Percentiles rank a stretch among this genome's conserved stretches.
These are phyloP conservation scores for Pholiota conissans DNA, from an alignment of 768 basidiomycete species.

Conservation along the genomic window DNA sequence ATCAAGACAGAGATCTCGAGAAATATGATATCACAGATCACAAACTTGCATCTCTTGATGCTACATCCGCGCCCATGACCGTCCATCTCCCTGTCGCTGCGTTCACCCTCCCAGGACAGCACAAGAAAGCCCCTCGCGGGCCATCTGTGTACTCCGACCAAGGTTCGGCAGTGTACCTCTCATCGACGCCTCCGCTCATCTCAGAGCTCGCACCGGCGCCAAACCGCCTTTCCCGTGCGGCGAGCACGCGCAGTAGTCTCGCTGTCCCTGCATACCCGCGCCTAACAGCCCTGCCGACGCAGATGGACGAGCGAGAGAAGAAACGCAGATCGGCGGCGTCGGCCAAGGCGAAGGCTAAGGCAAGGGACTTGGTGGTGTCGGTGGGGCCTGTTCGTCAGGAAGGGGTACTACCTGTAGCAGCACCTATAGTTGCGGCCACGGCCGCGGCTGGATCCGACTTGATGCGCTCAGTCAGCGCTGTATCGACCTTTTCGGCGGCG, in stretches of 20 bases:
- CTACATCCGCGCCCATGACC: not conserved
- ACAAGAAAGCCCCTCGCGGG: conserved; percentile 12
- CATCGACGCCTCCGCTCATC: conserved; percentile 26
- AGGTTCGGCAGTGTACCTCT: conserved; percentile 24
- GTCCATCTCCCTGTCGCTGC: conserved; percentile 6
- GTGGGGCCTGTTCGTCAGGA: not conserved
- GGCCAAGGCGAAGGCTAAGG: not conserved
- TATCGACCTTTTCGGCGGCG: not conserved
- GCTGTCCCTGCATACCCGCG: not conserved
- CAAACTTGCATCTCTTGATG: not conserved
- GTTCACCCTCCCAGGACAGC: not conserved
- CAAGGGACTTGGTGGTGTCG: not conserved
- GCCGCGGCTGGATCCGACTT: not conserved
- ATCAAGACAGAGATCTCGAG: conserved; percentile 17
- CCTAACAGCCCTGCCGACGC: not conserved
- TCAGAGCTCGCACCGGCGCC: conserved; percentile 19
- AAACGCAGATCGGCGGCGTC: not conserved
- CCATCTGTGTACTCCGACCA: conserved; percentile 28
- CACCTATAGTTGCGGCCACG: not conserved
- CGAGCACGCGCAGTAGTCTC: not conserved
- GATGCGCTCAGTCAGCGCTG: not conserved
- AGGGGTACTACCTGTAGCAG: not conserved
- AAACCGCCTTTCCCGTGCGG: not conserved
- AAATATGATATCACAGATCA: conserved; percentile 9
- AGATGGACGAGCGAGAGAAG: not conserved